These are phyloP conservation scores for Taphrina deformans DNA, from an alignment of 1,139 yeast genomes.

Conservation along the genomic window DNA sequence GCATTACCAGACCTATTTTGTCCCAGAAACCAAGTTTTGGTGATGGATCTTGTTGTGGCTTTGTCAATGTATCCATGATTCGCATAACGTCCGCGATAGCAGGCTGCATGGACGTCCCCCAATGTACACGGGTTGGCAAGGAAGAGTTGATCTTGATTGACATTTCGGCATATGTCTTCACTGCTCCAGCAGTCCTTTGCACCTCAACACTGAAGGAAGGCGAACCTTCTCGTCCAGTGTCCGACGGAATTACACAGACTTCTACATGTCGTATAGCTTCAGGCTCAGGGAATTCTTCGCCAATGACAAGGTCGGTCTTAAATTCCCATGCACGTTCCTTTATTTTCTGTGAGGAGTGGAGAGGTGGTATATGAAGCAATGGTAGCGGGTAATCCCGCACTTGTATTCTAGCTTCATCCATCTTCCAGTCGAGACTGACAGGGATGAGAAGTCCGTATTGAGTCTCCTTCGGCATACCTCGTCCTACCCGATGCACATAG, in stretches of 20 bases:
- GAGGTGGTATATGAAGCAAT: conserved; percentile 47
- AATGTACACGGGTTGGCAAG: conserved; percentile 66
- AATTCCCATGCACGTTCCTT: conserved; percentile 43
- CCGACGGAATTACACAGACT: conserved; percentile 61
- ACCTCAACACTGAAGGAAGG: conserved; percentile 59
- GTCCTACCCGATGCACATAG: conserved; percentile 71
- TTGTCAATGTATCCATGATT: conserved; percentile 79
- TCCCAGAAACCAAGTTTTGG: conserved; percentile 82
- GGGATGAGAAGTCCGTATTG: conserved; percentile 71
- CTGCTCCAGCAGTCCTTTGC: conserved; percentile 73
- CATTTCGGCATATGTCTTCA: conserved; percentile 69
- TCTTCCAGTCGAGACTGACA: conserved; percentile 52
- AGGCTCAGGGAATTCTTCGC: conserved; percentile 54
- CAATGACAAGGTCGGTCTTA: conserved; percentile 51
- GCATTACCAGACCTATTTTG: conserved; percentile 61
- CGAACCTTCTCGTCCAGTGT: conserved; percentile 46
- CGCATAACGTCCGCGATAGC: conserved; percentile 79
- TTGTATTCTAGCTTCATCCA: conserved; percentile 58
- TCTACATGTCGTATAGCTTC: conserved; percentile 57
- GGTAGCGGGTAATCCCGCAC: conserved; percentile 73
- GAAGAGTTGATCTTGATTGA: conserved; percentile 58
- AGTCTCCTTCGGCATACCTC: conserved; percentile 74
- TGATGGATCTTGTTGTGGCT: conserved; percentile 79
- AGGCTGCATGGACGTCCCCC: conserved; percentile 86
- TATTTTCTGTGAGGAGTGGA: conserved; percentile 44